Evolutionary conservation across 2,329 filamentous ascomycete genomes (phyloP), one percentile per base, ranked within the genome.

Genomic region (Sphaerulina populicola): DNA sequence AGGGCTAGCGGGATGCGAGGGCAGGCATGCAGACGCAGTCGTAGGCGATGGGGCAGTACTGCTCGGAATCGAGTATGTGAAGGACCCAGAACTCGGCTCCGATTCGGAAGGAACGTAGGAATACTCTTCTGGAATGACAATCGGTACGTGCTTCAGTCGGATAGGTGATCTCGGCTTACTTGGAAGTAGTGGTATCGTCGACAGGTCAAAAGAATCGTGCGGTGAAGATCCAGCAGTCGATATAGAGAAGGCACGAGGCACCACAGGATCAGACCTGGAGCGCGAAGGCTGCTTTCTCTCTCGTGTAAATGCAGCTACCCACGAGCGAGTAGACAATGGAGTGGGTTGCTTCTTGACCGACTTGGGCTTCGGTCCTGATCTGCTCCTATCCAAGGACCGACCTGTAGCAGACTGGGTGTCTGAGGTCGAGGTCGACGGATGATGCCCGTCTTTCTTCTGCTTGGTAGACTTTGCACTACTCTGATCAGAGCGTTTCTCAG

Each of bases 91-190:
- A 36, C 47, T 47, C 6, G 50, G 36, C 12, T 58, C 57, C 14
- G 51, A 50, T 30, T 45, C 49, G 6, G 49, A 44, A 29, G 55
- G 49, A 35, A 57, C 53, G 55, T 60, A 59, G 29, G 56, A 59
- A 48, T 60, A 60, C 30, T 71, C 69, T 53, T 64, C 63, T 53
- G 70, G 66, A 51, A 71, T 68, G 49, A 72, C 60, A 54, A 73
- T 72, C 47, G 70, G 71, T 60, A 72, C 64, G 68, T 73, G 69
- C 64, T 70, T 72, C 10, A 65, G 63, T 51, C 65, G 64, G 35
- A 63, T 57, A 23, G 51, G 11, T 31, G 46, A 43, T 36, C 42
- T 42, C 46, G 36, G 48, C 52, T 51, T 50, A 23, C 29, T 37
- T 27, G 43, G 41, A 23, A 53, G 40, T n/a, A 42, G 36, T 23